Evolutionary conservation across 768 basidiomycete genomes (phyloP).

Genomic region (Termitomyces sp.): DNA sequence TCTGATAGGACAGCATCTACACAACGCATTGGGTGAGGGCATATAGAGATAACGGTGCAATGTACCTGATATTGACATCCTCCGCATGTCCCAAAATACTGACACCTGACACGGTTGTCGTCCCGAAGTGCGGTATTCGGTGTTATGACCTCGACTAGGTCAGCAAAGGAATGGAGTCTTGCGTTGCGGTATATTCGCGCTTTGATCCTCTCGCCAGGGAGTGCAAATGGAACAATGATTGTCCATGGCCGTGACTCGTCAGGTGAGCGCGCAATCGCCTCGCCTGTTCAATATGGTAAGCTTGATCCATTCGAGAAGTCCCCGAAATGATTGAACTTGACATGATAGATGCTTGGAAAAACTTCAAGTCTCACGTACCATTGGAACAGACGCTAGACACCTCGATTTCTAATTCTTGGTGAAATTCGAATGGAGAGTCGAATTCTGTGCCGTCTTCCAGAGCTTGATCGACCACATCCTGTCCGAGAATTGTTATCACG

Average conservation of each 20-base stretch:
- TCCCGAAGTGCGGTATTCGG: conserved; percentile 68
- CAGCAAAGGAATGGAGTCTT: conserved; percentile 69
- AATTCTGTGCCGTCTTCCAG: conserved; percentile 45
- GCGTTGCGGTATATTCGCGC: conserved; percentile 68
- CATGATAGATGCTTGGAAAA: background rate
- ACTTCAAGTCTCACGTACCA: conserved; percentile 32
- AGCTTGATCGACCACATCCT: conserved; percentile 44
- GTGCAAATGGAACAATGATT: conserved; percentile 74
- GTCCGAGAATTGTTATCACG: conserved; percentile 59
- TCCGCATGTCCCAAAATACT: conserved; percentile 84
- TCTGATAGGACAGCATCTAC: conserved; percentile 83
- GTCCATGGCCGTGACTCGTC: conserved; percentile 62
- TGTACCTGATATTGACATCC: conserved; percentile 92
- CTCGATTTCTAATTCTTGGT: conserved; percentile 60
- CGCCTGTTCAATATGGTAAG: conserved; percentile 36
- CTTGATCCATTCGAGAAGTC: background rate
- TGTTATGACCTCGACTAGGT: conserved; percentile 57
- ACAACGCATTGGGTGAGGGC: background rate
- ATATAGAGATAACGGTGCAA: background rate
- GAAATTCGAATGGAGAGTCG: conserved; percentile 52
- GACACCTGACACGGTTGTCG: conserved; percentile 60
- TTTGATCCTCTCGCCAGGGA: conserved; percentile 78
- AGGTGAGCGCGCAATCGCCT: conserved; percentile 53
- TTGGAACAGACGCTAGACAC: conserved; percentile 60
- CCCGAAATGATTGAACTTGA: background rate